Evolutionary conservation across 192 early-diverging fungal genomes (phyloP).

Genomic region (Coemansia sp.): DNA sequence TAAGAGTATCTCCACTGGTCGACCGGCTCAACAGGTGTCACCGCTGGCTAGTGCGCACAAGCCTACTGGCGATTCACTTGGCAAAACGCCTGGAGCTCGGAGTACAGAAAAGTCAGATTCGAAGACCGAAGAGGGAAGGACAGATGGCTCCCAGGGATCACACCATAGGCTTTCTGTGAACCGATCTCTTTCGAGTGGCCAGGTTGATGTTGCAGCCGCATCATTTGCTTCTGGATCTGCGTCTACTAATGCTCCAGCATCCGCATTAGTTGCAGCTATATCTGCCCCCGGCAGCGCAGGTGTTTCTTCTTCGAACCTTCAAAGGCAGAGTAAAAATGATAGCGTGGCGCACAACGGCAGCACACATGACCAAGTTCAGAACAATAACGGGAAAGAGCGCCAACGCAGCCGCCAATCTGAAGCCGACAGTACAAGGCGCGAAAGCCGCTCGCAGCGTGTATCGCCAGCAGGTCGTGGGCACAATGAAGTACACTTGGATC

Average conservation of each 20-base stretch:
- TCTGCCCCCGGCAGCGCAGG: not conserved
- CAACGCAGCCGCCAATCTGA: constrained; percentile 19
- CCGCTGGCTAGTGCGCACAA: constrained; percentile 14
- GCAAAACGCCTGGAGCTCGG: constrained; percentile 4
- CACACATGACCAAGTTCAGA: constrained; percentile 5
- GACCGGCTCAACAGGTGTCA: constrained; percentile 2
- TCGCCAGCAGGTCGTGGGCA: constrained; percentile 24
- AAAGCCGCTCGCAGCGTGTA: constrained; percentile 24
- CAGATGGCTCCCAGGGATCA: constrained; percentile 2
- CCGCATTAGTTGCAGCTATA: constrained; percentile 1
- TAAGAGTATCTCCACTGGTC: not conserved
- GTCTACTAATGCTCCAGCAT: not conserved
- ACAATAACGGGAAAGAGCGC: constrained; percentile 9
- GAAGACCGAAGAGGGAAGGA: constrained; percentile 7
- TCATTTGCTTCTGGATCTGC: constrained; percentile 10
- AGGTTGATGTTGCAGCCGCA: constrained; percentile 19
- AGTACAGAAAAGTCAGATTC: not conserved
- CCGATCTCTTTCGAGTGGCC: constrained; percentile 19
- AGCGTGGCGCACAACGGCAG: not conserved
- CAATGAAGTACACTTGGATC: constrained; percentile 10
- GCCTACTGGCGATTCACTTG: constrained; percentile 8
- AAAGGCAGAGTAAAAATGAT: constrained; percentile 1
- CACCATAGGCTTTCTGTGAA: constrained; percentile 10
- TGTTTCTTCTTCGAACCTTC: not conserved
- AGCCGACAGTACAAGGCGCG: constrained; percentile 20